Evolutionary conservation across 169 alveolate genomes (phyloP), one percentile per base, ranked within the genome.

Genomic region (Eimeria praecox): DNA sequence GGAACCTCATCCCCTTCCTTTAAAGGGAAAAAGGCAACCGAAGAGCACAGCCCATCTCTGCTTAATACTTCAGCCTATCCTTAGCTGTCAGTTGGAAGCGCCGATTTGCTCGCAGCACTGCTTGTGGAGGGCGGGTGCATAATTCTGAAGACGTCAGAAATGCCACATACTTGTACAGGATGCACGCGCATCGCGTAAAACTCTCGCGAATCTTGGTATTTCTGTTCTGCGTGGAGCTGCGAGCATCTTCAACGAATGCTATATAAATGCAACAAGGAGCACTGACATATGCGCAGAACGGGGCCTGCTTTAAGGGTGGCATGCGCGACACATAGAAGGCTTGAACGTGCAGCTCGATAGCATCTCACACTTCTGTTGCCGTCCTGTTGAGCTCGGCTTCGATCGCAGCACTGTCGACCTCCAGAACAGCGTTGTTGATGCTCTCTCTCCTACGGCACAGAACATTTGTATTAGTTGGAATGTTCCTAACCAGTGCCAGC

Each of bases 361-460:
- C 49, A 16, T 38, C 83, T 56, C 62, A 86, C 93, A 86, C 93
- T 35, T 59, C 93, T 20, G 6, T 22, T 59, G 73, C 78, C 3
- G 94, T 85, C 56, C 69, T 49, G 16, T 44, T 75, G 93, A 93
- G 80, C 78, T 93, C 96, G 12, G 54, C 96, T 46, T 59, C 46
- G 33, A 93, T 49, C 33, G 87, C 93, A 27, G 44, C 78, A 9
- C n/a, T 35, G 94, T 93, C 89, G 9, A 66, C 87, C 42, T 93
- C 96, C 52, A 93, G 93, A 18, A 93, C 96, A 3, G 96, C 77
- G 80, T 93, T 71, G 78, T 93, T 93, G n/a, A 93, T 69, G 59
- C 96, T 93, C 59, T 93, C 96, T 40, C 75, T 54, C 89, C 96
- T 93, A 66, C 8, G 35, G 6, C 62, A 35, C 69, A 73, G 64